A percentile compares a stretch with the other conserved stretches of the same genome.
These are phyloP conservation scores for Falciphora oryzae DNA, from an alignment of 2,329 filamentous ascomycete species.

Conservation along the genomic window DNA sequence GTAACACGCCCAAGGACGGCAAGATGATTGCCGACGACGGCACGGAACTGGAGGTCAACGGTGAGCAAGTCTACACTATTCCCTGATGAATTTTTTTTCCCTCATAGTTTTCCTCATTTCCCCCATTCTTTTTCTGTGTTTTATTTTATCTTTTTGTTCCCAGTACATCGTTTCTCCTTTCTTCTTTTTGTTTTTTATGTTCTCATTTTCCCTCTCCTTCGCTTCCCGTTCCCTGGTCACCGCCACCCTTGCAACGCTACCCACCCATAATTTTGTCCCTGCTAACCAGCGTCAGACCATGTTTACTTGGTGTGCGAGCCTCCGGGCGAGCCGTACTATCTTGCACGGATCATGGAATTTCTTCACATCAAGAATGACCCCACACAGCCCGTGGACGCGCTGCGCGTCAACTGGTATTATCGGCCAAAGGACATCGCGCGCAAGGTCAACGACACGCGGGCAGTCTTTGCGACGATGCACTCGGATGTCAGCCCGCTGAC, in stretches of 20 bases:
- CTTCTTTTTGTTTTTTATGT: not conserved
- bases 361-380: constrained; percentile 73
- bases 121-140: constrained; percentile 7
- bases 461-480: constrained; percentile 97
- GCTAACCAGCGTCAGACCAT: constrained; percentile 46
- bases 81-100: not conserved
- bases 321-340: constrained; percentile 94
- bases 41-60: constrained; percentile 75
- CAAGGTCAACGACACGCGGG: constrained; percentile 82
- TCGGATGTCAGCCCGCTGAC: constrained; percentile 92
- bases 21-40: constrained; percentile 87
- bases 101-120: constrained; percentile 1
- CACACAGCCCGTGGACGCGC: constrained; percentile 69
- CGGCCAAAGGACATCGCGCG: constrained; percentile 92
- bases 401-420: constrained; percentile 98
- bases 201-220: constrained; percentile 9
- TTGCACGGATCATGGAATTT: constrained; percentile 98
- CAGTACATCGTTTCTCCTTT: not conserved
- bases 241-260: not conserved
- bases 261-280: constrained; percentile 10
- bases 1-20: constrained; percentile 64
- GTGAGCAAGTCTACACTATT: constrained; percentile 45
- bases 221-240: constrained; percentile 1
- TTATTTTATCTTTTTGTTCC: constrained; percentile 6
- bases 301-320: constrained; percentile 97